Base-by-base conservation (phyloP, 192 early-diverging fungal species). In the Coemansia sp. region DNA sequence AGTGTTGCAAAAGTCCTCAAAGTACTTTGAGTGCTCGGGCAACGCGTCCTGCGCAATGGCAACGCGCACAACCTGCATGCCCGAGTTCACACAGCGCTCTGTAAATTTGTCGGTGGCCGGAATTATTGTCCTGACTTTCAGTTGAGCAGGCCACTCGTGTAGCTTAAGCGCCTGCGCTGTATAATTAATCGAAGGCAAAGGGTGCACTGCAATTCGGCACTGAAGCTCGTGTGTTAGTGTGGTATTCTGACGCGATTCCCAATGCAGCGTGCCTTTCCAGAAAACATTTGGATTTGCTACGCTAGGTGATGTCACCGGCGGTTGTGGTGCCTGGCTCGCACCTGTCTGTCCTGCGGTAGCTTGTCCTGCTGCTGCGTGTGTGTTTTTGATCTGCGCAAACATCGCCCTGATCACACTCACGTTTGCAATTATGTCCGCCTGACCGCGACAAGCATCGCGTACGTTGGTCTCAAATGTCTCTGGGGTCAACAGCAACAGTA, bases 1-100 rank as follows among this genome's bases (percentile, higher is more conserved):
- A 19, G 69, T 78, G 6, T 47, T 49, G 26, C 76, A 68, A 52
- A 78, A 78, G 10, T 72, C 70, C 50, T 78, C 76, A 57, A 78
- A 66, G 56, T 66, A 68, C 58, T 73, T 73, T 21, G 54, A 25
- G 2, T 56, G 52, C 26, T 78, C 76, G 9, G 59, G 55, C 25
- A 56, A 28, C 0, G 66, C 59, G 21, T 51, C 66, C 2, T 66
- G 66, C 12, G 54, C 56, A 5, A 38, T 38, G 8, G 54, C 54
- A 26, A 78, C 64, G n/a, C 66, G 76, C 14, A 78, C 62, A 44
- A 71, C 44, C 4, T 67, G 76, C 23, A 78, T 69, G 5, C 63
- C 63, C 0, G 26, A 25, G 5, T 32, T 51, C 34, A 78, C 49
- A 60, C 70, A 73, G 38, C 66, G 53, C 63, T 78, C 76, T 26